Evolutionary conservation across 768 basidiomycete species (phyloP).

Genomic region (Russula virescens): DNA sequence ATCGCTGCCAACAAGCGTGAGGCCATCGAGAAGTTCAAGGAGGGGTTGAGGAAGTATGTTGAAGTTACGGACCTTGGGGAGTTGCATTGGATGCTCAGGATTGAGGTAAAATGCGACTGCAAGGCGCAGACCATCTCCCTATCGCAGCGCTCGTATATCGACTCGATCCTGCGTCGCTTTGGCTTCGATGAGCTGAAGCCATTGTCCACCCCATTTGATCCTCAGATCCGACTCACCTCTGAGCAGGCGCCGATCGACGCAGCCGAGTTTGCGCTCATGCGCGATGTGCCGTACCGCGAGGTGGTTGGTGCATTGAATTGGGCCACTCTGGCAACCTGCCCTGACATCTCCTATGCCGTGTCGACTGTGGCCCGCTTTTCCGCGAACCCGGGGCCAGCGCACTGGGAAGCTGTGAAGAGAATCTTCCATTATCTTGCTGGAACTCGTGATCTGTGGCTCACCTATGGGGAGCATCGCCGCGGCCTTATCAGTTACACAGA

Average conservation of each 20-base stretch:
- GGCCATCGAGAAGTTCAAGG: too few species aligned
- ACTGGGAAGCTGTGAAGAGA: not conserved
- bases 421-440: too few species aligned
- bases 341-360: too few species aligned
- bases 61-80: too few species aligned
- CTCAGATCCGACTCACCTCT: not conserved
- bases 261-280: not conserved
- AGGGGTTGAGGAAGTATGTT: too few species aligned
- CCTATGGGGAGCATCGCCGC: too few species aligned
- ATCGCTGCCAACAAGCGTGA: too few species aligned
- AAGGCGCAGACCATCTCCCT: conserved; percentile 22
- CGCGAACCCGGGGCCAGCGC: not conserved
- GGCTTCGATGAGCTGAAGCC: not conserved
- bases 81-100: too few species aligned
- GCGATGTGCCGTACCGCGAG: not conserved
- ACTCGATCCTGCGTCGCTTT: conserved; percentile 24
- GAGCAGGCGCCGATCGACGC: not conserved
- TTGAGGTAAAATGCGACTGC: conserved; percentile 28
- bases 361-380: not conserved
- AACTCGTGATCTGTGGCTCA: too few species aligned
- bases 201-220: too few species aligned
- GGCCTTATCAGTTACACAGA: too few species aligned
- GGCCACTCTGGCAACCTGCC: not conserved
- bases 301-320: too few species aligned
- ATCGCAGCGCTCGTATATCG: conserved; percentile 19